A percentile compares a stretch with the other conserved stretches of the same genome.
These are phyloP conservation scores for Moringa oleifera DNA, from an alignment of 345 rosid genomes.

Conservation along the genomic window DNA sequence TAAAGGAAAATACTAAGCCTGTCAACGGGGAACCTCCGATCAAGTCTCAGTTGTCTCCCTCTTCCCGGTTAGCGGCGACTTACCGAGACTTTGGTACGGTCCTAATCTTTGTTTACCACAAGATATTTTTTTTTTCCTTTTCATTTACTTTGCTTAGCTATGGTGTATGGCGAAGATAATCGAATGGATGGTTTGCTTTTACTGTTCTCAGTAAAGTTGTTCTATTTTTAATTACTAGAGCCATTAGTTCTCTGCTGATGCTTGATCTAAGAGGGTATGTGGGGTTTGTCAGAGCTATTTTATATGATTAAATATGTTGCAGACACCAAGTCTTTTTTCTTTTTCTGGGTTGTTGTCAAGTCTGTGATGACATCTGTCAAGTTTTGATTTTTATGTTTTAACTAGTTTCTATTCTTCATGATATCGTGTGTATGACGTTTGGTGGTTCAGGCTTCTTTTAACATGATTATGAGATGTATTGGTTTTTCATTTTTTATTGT, in stretches of 20 bases:
- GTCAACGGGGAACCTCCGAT: conserved; percentile 14
- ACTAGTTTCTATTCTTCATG: no score
- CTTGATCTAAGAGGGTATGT: conserved; percentile 1
- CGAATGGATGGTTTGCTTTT: not conserved
- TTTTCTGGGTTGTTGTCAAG: no score
- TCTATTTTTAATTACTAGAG: no score
- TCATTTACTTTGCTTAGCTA: not conserved
- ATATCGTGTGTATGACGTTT: no score
- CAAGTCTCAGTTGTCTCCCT: conserved; percentile 11
- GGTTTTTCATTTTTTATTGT: not conserved
- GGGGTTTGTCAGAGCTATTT: conserved; percentile 11
- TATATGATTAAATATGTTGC: no score
- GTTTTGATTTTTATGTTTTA: no score
- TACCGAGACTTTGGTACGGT: conserved; percentile 27
- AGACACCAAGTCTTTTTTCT: no score
- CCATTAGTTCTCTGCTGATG: conserved; percentile 21
- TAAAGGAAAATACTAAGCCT: conserved; percentile 25
- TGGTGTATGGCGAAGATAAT: not conserved
- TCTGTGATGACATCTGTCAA: no score
- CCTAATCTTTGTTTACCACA: not conserved
- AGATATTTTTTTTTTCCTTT: not conserved
- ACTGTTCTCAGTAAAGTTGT: not conserved
- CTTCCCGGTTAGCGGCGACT: not conserved
- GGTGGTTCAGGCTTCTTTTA: no score
- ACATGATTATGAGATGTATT: not conserved